Evolutionary conservation across 305 asterid genomes (phyloP).

Genomic region (Lippia alba): DNA sequence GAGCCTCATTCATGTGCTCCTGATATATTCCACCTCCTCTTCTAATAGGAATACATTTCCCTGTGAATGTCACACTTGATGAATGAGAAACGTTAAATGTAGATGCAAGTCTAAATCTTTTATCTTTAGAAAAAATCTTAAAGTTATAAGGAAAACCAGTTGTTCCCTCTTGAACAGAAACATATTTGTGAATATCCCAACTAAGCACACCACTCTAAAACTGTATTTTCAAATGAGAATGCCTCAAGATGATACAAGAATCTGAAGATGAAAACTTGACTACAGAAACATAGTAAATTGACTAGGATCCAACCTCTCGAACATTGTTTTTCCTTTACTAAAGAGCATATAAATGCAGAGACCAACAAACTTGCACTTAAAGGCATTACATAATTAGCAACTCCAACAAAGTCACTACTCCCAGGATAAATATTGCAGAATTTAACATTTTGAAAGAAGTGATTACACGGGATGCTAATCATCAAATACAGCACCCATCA

Average conservation of each 20-base stretch:
- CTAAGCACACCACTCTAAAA: conserved; percentile 11
- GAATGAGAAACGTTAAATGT: too few relatives aligned
- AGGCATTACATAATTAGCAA: conserved; percentile 4
- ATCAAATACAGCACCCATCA: conserved; percentile 23
- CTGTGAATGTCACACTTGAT: conserved; percentile 49
- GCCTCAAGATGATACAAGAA: conserved; percentile 5
- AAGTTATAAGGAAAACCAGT: background rate
- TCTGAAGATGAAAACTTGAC: background rate
- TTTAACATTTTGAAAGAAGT: background rate
- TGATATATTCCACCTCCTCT: conserved; percentile 99
- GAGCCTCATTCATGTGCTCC: conserved; percentile 96
- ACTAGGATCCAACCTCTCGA: conserved; percentile 8
- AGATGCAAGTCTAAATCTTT: background rate
- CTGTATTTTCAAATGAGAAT: conserved; percentile 14
- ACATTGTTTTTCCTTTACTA: background rate
- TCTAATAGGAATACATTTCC: conserved; percentile 95
- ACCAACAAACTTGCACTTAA: conserved; percentile 2
- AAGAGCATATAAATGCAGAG: conserved; percentile 10
- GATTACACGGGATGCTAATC: background rate
- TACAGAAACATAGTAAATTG: background rate
- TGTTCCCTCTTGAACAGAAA: conserved; percentile 3
- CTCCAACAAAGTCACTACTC: background rate
- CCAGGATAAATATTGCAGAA: conserved; percentile 5
- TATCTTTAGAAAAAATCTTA: conserved; percentile 17
- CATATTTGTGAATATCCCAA: conserved; percentile 5